Evolutionary conservation across 805 yeast species (phyloP), one percentile per base, ranked within the genome.

Genomic region (Brettanomyces custersianus): DNA sequence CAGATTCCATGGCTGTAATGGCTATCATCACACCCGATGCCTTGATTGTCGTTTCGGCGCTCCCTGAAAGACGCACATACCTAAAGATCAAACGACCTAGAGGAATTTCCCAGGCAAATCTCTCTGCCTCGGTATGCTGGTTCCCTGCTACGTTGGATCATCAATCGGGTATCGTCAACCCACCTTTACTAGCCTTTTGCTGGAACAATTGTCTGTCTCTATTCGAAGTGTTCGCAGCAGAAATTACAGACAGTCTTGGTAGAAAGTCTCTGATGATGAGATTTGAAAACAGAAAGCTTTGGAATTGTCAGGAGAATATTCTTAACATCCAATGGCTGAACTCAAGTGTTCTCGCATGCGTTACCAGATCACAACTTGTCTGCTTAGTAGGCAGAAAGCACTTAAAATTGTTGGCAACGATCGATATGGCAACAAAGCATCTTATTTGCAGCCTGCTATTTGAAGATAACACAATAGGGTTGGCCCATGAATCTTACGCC

Each of bases 131-230:
- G 40, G 48, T 77, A 7, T 55, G 70, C 12, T 80, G 90, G 92
- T 77, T 63, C 44, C 92, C 92, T 0, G 70, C 68, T 9, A 55
- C 62, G 3, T n/a, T 8, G 12, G 47, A 47, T 8, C 40, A 38
- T 23, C 44, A 43, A 12, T 55, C 6, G 34, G 38, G n/a, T 37
- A 29, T 50, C 46, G 45, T 48, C 46, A 57, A 42, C 25, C 19
- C 36, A 0, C 72, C 85, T 0, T 57, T 66, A 40, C 52, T 84
- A 29, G 88, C 82, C 0, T 82, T 77, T 43, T 65, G 82, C 26
- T 81, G 86, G 81, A 63, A 73, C n/a, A 74, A 77, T 40, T 62
- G 65, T 6, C 46, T 83, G 36, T 73, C 77, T 0, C 48, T 84
- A 2, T 44, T 78, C 7, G 80, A 77, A 37, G 54, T 79, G 3